These are phyloP conservation scores for Fusarium foetens DNA, from an alignment of 2,329 filamentous ascomycete genomes.

Conservation along the genomic window DNA sequence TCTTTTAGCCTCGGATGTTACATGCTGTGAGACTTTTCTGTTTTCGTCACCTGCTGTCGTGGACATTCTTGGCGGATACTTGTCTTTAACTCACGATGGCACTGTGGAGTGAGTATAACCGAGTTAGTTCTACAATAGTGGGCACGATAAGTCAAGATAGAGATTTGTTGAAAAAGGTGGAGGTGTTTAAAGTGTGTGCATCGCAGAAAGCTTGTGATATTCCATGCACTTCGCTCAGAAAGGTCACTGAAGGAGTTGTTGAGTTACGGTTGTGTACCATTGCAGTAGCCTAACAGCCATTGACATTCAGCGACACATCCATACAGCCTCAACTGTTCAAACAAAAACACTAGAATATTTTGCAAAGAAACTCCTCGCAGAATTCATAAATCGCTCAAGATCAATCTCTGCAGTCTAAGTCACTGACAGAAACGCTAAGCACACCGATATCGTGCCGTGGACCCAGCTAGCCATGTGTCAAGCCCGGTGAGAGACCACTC, in stretches of 20 bases:
- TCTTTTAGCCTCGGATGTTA: background rate
- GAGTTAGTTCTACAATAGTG: background rate
- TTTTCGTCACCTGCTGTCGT: conserved; percentile 9
- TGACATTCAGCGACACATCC: background rate
- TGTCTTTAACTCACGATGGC: background rate
- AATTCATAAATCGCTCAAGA: conserved; percentile 20
- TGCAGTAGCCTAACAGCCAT: background rate
- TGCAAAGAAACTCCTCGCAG: background rate
- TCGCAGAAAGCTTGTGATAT: background rate
- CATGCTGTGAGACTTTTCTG: background rate
- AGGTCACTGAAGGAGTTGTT: background rate
- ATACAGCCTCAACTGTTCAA: background rate
- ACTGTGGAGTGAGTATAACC: conserved; percentile 2
- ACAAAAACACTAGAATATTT: no score
- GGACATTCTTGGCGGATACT: background rate
- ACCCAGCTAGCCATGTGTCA: background rate
- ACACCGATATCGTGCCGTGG: conserved; percentile 4
- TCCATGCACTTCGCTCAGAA: background rate
- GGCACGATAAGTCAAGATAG: background rate
- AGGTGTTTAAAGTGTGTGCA: conserved; percentile 31
- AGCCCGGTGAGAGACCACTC: background rate
- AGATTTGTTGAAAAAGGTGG: conserved; percentile 9
- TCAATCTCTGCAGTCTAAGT: background rate
- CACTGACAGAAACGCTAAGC: conserved; percentile 7
- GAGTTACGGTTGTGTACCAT: background rate